Percentiles rank a stretch among this genome's conserved stretches.
These are phyloP conservation scores for Fusarium haematococcum DNA, from an alignment of 2,329 filamentous ascomycete genomes.

Conservation along the genomic window DNA sequence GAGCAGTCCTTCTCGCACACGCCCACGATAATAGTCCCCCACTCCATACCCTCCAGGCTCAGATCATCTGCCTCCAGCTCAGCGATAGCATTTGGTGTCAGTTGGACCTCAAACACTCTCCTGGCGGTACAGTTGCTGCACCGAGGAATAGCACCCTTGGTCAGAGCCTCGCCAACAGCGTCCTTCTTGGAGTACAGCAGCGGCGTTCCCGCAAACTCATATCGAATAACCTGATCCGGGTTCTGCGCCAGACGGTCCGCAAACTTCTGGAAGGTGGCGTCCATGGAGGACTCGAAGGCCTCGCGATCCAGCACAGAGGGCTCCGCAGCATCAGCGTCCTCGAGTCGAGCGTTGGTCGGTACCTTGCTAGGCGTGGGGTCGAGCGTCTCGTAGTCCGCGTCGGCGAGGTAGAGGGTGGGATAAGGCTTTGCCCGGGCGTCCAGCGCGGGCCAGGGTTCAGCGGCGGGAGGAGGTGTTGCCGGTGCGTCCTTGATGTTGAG, in stretches of 20 bases:
- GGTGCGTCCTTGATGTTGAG: conserved; percentile 76
- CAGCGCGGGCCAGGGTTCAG: conserved; percentile 81
- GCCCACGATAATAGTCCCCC: conserved; percentile 91
- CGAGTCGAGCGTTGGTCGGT: conserved; percentile 59
- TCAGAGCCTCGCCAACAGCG: conserved; percentile 74
- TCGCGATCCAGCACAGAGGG: conserved; percentile 71
- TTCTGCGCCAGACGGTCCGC: conserved; percentile 83
- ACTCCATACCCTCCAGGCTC: conserved; percentile 91
- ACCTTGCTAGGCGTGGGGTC: conserved; percentile 68
- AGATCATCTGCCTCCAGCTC: conserved; percentile 85
- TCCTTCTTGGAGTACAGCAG: conserved; percentile 87
- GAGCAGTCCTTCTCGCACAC: conserved; percentile 87
- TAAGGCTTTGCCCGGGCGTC: conserved; percentile 77
- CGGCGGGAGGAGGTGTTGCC: conserved; percentile 49
- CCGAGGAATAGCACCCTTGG: conserved; percentile 70
- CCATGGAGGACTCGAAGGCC: conserved; percentile 79
- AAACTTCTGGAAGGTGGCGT: conserved; percentile 83
- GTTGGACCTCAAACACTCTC: conserved; percentile 90
- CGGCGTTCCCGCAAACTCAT: conserved; percentile 79
- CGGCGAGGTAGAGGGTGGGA: conserved; percentile 80
- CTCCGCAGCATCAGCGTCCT: conserved; percentile 55
- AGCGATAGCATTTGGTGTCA: conserved; percentile 90
- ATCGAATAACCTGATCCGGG: conserved; percentile 84
- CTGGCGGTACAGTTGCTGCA: conserved; percentile 81
- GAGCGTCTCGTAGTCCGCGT: conserved; percentile 92